Evolutionary conservation across 495 filamentous ascomycete genomes (phyloP).

Genomic region (Cryomyces minteri): DNA sequence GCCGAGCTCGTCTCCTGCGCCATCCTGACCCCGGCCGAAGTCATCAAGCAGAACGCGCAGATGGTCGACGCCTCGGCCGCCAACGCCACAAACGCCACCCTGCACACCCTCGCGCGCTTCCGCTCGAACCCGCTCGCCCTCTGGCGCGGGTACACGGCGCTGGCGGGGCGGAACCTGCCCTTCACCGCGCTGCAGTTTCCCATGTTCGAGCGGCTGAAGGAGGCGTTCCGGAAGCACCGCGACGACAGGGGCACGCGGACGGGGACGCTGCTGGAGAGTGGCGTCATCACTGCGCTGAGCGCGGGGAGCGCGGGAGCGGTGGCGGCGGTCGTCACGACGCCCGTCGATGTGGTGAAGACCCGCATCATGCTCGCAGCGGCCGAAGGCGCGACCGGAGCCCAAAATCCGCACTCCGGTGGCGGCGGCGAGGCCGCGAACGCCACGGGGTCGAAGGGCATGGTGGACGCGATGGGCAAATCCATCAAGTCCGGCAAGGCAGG

Average conservation of each 20-base stretch:
- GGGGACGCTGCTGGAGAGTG: slow-evolving; percentile 36
- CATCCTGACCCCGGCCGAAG: slow-evolving; percentile 77
- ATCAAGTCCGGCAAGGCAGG: slow-evolving; percentile 9
- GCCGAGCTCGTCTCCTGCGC: slow-evolving; percentile 70
- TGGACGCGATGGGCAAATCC: slow-evolving; percentile 17
- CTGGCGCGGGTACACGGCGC: slow-evolving; percentile 63
- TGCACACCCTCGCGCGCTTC: slow-evolving; percentile 36
- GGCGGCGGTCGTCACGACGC: slow-evolving; percentile 56
- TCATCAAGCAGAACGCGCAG: slow-evolving; percentile 88
- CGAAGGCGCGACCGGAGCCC: slow-evolving; percentile 32
- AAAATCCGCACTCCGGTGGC: no score
- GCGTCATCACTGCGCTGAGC: slow-evolving; percentile 45
- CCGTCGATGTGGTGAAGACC: slow-evolving; percentile 73
- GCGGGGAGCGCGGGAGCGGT: slow-evolving; percentile 52
- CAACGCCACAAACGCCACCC: slow-evolving; percentile 22
- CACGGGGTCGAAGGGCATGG: slow-evolving; percentile 6
- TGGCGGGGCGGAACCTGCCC: slow-evolving; percentile 65
- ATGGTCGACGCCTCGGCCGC: slow-evolving; percentile 28
- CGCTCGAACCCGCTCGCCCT: slow-evolving; percentile 36
- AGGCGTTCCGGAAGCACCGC: slow-evolving; percentile 22
- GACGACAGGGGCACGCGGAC: slow-evolving; percentile 11
- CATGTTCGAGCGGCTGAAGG: slow-evolving; percentile 52
- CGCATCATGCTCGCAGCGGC: slow-evolving; percentile 38
- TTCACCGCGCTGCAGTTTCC: slow-evolving; percentile 83
- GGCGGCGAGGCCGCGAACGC: slow-evolving; percentile 6